Evolutionary conservation across 805 yeast species (phyloP).

Genomic region (Saturnispora saitoi): DNA sequence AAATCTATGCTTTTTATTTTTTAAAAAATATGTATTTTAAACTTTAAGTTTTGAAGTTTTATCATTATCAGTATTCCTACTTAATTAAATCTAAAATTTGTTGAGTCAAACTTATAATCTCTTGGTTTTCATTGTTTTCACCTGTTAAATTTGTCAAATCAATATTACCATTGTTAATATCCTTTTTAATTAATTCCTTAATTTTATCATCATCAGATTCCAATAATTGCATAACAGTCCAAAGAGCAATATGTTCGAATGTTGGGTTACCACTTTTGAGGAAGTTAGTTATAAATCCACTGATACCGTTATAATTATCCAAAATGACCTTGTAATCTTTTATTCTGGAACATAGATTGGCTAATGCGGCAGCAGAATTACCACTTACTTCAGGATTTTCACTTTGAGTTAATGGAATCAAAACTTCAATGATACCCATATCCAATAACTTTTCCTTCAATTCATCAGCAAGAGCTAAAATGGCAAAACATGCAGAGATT

Average conservation of each 20-base stretch:
- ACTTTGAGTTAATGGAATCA: slow-evolving; percentile 84
- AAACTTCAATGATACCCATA: slow-evolving; percentile 75
- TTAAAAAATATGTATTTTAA: neutral
- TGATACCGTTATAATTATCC: slow-evolving; percentile 82
- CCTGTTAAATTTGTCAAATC: slow-evolving; percentile 28
- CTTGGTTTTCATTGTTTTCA: slow-evolving; percentile 31
- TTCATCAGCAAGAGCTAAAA: slow-evolving; percentile 92
- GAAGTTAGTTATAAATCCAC: slow-evolving; percentile 74
- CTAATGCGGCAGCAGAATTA: slow-evolving; percentile 96
- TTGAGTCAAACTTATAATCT: slow-evolving; percentile 30
- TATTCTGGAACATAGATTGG: slow-evolving; percentile 88
- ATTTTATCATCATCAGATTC: slow-evolving; percentile 74
- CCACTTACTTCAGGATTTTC: slow-evolving; percentile 94
- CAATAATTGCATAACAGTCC: slow-evolving; percentile 90
- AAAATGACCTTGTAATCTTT: slow-evolving; percentile 73
- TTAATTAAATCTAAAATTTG: slow-evolving; percentile 31
- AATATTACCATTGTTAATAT: slow-evolving; percentile 27
- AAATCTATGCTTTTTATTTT: neutral
- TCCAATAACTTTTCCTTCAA: slow-evolving; percentile 77
- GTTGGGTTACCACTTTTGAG: slow-evolving; percentile 81
- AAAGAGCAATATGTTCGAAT: slow-evolving; percentile 93
- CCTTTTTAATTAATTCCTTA: slow-evolving; percentile 29
- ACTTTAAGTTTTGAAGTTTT: neutral
- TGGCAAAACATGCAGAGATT: slow-evolving; percentile 95
- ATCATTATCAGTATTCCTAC: no score